A percentile compares a stretch with the other conserved stretches of the same genome.
These are phyloP conservation scores for Lenzites betulinus DNA, from an alignment of 768 basidiomycete genomes.

Conservation along the genomic window DNA sequence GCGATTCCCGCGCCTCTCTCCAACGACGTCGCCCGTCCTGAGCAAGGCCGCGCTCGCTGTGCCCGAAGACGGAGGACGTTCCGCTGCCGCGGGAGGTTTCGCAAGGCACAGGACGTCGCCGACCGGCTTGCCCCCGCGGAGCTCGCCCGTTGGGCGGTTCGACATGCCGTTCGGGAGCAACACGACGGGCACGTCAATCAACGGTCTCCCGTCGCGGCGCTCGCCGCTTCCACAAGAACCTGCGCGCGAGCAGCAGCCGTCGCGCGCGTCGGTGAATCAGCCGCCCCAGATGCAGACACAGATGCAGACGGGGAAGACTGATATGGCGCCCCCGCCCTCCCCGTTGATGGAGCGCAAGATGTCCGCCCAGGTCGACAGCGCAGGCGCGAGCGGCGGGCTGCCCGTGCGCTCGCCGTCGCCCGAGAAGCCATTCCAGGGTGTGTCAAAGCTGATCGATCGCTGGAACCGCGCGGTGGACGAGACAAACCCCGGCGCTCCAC, in stretches of 20 bases:
- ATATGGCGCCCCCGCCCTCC: slow-evolving; percentile 10
- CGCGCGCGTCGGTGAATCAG: slow-evolving; percentile 3
- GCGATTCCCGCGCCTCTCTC: slow-evolving; percentile 32
- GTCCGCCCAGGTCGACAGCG: slow-evolving; percentile 2
- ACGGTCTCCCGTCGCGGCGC: slow-evolving; percentile 24
- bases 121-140: slow-evolving; percentile 26
- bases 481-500: slow-evolving; percentile 7
- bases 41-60: slow-evolving; percentile 24
- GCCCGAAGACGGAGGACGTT: slow-evolving; percentile 18
- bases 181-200: slow-evolving; percentile 21
- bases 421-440: slow-evolving; percentile 79
- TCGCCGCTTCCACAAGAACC: slow-evolving; percentile 9
- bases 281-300: slow-evolving; percentile 3
- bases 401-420: slow-evolving; percentile 58
- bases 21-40: slow-evolving; percentile 28
- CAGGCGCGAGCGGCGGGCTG: background rate
- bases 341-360: slow-evolving; percentile 16
- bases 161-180: slow-evolving; percentile 26
- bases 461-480: slow-evolving; percentile 79
- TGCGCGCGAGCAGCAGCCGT: slow-evolving; percentile 16
- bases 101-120: slow-evolving; percentile 15
- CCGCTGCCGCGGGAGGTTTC: slow-evolving; percentile 16
- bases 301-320: slow-evolving; percentile 4
- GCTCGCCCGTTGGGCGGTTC: slow-evolving; percentile 28
- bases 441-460: slow-evolving; percentile 82